These are phyloP conservation scores for Ambrosia artemisiifolia DNA, from an alignment of 129 eudicot species.

Conservation along the genomic window DNA sequence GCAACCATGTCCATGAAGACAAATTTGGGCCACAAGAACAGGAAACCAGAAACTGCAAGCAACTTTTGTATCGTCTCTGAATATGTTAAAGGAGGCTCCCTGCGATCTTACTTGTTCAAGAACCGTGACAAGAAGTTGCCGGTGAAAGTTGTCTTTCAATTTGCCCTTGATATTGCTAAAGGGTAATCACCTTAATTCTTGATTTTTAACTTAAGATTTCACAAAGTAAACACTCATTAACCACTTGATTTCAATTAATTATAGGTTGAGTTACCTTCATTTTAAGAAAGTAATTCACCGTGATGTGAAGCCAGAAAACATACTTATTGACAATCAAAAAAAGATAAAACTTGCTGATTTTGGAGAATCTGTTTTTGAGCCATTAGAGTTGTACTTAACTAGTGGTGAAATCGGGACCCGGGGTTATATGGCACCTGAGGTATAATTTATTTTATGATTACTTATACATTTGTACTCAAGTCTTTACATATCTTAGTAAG, in stretches of 20 bases:
- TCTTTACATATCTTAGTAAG: neutral
- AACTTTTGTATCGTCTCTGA: slow-evolving; percentile 36
- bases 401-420: slow-evolving; percentile 49
- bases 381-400: slow-evolving; percentile 28
- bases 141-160: slow-evolving; percentile 20
- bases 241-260: neutral
- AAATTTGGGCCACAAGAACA: neutral
- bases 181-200: slow-evolving; percentile 24
- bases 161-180: slow-evolving; percentile 40
- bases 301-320: slow-evolving; percentile 50
- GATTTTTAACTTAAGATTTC: neutral
- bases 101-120: slow-evolving; percentile 30
- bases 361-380: slow-evolving; percentile 36
- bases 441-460: neutral
- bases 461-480: neutral
- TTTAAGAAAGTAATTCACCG: slow-evolving; percentile 47
- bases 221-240: neutral
- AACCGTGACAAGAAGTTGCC: slow-evolving; percentile 33
- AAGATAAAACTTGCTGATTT: slow-evolving; percentile 38
- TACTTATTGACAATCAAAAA: slow-evolving; percentile 41
- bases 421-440: slow-evolving; percentile 74
- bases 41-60: slow-evolving; percentile 1
- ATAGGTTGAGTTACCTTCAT: slow-evolving; percentile 55
- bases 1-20: slow-evolving; percentile 25
- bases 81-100: slow-evolving; percentile 38